These are phyloP conservation scores for Cutaneotrichosporon dermatis DNA, from an alignment of 1,284 basidiomycete genomes.

Conservation along the genomic window DNA sequence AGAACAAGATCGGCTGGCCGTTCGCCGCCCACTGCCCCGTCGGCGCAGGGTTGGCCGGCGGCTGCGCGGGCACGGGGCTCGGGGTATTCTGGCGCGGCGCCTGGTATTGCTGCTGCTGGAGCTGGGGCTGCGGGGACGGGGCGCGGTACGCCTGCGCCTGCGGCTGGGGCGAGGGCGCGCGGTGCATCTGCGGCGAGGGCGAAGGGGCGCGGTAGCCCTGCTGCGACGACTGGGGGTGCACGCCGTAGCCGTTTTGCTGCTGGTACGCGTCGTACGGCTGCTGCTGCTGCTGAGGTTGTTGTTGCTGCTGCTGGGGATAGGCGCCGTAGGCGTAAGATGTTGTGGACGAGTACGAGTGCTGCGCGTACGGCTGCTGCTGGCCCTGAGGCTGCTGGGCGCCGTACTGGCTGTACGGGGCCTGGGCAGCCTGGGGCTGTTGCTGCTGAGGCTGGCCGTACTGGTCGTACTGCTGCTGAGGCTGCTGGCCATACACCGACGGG, in stretches of 20 bases:
- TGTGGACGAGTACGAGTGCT: not conserved
- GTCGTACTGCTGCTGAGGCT: not conserved
- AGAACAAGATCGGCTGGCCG: slow-evolving; percentile 47
- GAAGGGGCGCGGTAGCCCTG: not conserved
- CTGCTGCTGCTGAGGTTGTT: slow-evolving; percentile 29
- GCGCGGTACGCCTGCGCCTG: slow-evolving; percentile 13
- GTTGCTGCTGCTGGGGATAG: slow-evolving; percentile 19
- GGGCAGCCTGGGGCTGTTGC: slow-evolving; percentile 14
- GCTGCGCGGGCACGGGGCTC: slow-evolving; percentile 41
- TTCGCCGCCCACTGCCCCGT: slow-evolving; percentile 48
- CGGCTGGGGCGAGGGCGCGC: slow-evolving; percentile 17
- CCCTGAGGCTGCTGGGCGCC: slow-evolving; percentile 18
- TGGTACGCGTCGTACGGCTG: slow-evolving; percentile 28
- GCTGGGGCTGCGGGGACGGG: slow-evolving; percentile 5
- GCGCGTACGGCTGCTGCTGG: slow-evolving; percentile 8
- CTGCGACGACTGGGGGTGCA: not conserved
- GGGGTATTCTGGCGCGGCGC: slow-evolving; percentile 21
- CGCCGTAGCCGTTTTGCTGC: slow-evolving; percentile 19
- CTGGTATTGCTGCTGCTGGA: slow-evolving; percentile 16
- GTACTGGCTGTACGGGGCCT: slow-evolving; percentile 16
- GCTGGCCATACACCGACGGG: not conserved
- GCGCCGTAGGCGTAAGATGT: too few species aligned
- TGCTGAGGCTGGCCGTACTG: not conserved
- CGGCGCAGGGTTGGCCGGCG: slow-evolving; percentile 40
- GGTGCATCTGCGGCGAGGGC: slow-evolving; percentile 2